Evolutionary conservation across 139 green algal species (phyloP).

Genomic region (Coelastrella sp.): DNA sequence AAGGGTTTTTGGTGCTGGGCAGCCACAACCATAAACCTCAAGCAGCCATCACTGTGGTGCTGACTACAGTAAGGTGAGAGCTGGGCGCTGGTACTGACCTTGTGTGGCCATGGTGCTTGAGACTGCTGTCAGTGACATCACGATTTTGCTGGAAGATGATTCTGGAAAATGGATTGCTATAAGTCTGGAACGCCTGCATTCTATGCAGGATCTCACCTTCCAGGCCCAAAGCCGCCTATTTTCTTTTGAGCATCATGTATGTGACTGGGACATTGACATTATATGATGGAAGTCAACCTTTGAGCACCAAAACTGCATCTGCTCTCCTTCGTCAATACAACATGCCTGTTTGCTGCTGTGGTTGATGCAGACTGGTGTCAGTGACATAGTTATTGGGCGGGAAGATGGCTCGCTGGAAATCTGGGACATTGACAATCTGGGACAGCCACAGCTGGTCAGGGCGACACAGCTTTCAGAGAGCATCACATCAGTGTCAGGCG

Average conservation of each 20-base stretch:
- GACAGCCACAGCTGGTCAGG: slow-evolving; percentile 59
- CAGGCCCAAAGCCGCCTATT: too few species aligned
- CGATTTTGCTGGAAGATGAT: too few species aligned
- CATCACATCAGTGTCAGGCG: slow-evolving; percentile 74
- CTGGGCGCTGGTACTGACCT: background rate
- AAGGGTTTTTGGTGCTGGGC: slow-evolving; percentile 68
- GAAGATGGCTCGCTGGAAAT: slow-evolving; percentile 84
- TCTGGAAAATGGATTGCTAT: too few species aligned
- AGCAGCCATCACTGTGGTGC: slow-evolving; percentile 57
- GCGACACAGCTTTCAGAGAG: slow-evolving; percentile 64
- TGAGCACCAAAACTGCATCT: too few species aligned
- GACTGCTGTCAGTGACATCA: too few species aligned
- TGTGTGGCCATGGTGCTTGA: too few species aligned
- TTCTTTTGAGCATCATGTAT: too few species aligned
- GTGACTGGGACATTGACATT: too few species aligned
- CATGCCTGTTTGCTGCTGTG: background rate
- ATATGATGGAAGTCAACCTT: too few species aligned
- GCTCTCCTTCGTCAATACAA: too few species aligned
- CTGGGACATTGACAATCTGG: slow-evolving; percentile 72
- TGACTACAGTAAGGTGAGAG: slow-evolving; percentile 77
- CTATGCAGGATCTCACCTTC: too few species aligned
- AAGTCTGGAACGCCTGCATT: too few species aligned
- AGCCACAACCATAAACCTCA: slow-evolving; percentile 59
- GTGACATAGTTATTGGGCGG: slow-evolving; percentile 80
- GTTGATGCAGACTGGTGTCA: slow-evolving; percentile 6